phyloP scores from a whole-genome alignment of 345 rosid species.

The Melastoma malabathricum region DNA sequence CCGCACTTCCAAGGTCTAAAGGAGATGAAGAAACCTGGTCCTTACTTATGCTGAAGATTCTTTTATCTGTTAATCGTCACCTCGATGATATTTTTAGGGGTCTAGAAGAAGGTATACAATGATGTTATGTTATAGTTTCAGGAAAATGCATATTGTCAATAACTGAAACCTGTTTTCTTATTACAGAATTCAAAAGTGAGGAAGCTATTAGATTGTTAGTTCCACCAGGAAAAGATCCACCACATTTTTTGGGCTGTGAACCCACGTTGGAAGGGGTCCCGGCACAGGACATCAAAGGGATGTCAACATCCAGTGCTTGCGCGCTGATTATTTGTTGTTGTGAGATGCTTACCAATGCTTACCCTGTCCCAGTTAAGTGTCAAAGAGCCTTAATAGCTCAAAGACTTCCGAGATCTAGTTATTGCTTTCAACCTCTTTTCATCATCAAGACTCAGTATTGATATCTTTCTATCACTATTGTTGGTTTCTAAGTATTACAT shows the following conservation, averaged over 20 bases:
- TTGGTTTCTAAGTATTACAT: constrained; percentile 4
- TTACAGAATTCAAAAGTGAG: constrained; percentile 45
- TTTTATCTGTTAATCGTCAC: constrained; percentile 40
- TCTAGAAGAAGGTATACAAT: constrained; percentile 69
- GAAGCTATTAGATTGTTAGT: constrained; percentile 50
- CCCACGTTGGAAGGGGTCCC: constrained; percentile 15
- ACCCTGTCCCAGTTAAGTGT: constrained; percentile 48
- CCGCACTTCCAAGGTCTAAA: constrained; percentile 72
- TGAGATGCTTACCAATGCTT: constrained; percentile 52
- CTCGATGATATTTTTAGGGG: constrained; percentile 60
- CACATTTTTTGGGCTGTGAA: constrained; percentile 39
- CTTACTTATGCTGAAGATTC: constrained; percentile 53
- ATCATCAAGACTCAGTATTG: background rate
- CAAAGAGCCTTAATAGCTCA: background rate
- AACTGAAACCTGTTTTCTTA: constrained; percentile 2
- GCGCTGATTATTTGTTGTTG: constrained; percentile 49
- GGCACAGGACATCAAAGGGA: constrained; percentile 21
- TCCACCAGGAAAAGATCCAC: constrained; percentile 61
- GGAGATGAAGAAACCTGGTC: constrained; percentile 77
- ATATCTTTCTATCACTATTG: background rate
- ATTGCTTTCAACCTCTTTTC: background rate
- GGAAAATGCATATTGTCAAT: background rate
- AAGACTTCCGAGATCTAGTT: background rate
- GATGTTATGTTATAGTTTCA: constrained; percentile 6
- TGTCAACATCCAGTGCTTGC: constrained; percentile 32